Evolutionary conservation across 73 alveolate genomes (phyloP), one percentile per base, ranked within the genome.

Genomic region (Paramecium bursaria): DNA sequence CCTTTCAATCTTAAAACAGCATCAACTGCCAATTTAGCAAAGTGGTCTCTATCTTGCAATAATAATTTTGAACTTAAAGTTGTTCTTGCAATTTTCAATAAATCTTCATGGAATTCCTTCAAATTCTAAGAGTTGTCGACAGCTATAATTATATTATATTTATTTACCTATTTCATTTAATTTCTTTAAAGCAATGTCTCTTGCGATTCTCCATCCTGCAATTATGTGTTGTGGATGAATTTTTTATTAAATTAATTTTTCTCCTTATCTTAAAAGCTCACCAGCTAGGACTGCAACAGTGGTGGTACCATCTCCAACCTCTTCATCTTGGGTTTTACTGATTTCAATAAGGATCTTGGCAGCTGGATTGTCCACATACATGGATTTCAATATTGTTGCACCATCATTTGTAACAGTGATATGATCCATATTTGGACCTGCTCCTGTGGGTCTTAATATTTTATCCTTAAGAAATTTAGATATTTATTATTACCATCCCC

Each of bases 261-360:
- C 99, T 44, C 98, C 99, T 86, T 96, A 98, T 88, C 99, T 92
- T 54, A 96, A 86, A 13, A 96, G 88, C 75, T 96, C 99, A 54
- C 99, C 99, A 21, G 98, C 98, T 33, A 96, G 82, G 17, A 90
- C 95, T 22, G 98, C 99, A 13, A 95, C 99, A 42, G 98, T 95
- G 7, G 99, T 96, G 14, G 99, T 96, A 17, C 99, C 99, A 91
- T 96, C 99, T 49, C 99, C 99, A 9, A 96, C 99, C 75, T 91
- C 98, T 49, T 90, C 97, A 88, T 96, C 99, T 86, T 96, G 94
- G 19, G 97, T 94, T 82, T 95, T 94, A n/a, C 98, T 94, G 80
- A 96, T 96, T 61, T 96, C 99, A 57, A 96, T 95, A 13, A 96
- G 77, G 48, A 96, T 96, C 94, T 92, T 95, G 26, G 99, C 99